Evolutionary conservation across 345 rosid genomes (phyloP), one percentile per base, ranked within the genome.

Genomic region (Acer yangbiense): DNA sequence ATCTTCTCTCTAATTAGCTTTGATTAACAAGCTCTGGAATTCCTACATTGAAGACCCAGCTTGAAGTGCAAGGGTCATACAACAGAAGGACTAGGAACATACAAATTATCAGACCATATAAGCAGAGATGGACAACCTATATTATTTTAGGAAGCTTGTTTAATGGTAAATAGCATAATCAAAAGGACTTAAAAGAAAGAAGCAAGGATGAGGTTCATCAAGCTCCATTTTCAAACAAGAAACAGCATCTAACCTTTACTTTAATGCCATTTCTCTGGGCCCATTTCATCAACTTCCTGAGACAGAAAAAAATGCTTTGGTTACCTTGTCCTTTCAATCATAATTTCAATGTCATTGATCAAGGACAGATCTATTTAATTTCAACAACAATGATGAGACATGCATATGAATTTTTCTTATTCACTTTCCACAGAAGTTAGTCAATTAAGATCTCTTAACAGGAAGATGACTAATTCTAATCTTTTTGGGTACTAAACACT

Each of bases 241-340:
- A 20, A 60, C 12, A 18, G 57, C 57, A 52, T 52, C 57, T 52
- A 52, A 52, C 57, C 57, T 52, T 52, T 52, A 50, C 23, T 21
- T 61, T 21, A 20, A 21, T 62, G 66, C 17, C 16, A 23, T 62
- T 21, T 23, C 17, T 11, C 17, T 62, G 29, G 64, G 17, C 14
- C 66, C 66, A 62, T 62, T 62, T 62, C 66, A 52, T 52, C 0
- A 21, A 27, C 32, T 62, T 62, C 66, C 66, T 62, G 57, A 52
- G n/a, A 52, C 57, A 17, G 57, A 23, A 23, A 4, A 4, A 52
- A 52, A 10, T 14, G n/a, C 57, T 52, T 52, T 52, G 57, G 57
- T 52, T 52, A 52, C 7, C 57, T 3, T n/a, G n/a, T n/a, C 18
- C 3, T 1, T 52, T 16, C 0, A 52, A 52, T 16, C 27, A 46